Conservation (phyloP, 805 yeast genomes). For the Monosporozyma solicola region DNA sequence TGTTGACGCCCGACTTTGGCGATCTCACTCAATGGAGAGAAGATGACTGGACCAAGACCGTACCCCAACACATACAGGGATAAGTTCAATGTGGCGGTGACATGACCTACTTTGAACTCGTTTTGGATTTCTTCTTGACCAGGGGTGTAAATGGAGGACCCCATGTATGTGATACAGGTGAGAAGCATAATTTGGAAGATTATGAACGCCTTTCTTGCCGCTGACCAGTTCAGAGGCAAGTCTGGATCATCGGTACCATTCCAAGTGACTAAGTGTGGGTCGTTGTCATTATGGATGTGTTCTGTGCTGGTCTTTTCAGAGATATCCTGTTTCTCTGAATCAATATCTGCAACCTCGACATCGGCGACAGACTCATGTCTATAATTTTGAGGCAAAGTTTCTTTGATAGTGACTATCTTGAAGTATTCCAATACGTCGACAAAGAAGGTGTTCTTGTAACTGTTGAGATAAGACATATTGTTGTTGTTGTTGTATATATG, state of each 20-base stretch:
- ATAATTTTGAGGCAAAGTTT: constrained; percentile 4
- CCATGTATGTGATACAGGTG: constrained; percentile 46
- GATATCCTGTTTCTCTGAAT: background rate
- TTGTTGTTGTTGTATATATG: background rate
- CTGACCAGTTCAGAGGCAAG: constrained; percentile 50
- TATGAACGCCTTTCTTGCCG: constrained; percentile 32
- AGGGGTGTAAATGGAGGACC: constrained; percentile 49
- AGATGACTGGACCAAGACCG: constrained; percentile 51
- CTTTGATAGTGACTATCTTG: constrained; percentile 9
- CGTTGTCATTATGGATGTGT: constrained; percentile 6
- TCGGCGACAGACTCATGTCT: background rate
- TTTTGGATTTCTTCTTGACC: constrained; percentile 37
- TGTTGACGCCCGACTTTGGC: constrained; percentile 45
- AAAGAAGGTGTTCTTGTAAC: constrained; percentile 16
- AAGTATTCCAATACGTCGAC: constrained; percentile 18
- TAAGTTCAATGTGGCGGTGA: constrained; percentile 42
- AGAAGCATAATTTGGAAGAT: constrained; percentile 36
- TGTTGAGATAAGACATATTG: background rate
- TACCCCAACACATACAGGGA: constrained; percentile 51
- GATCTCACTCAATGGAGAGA: constrained; percentile 52
- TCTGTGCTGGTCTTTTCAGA: background rate
- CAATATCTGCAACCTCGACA: background rate
- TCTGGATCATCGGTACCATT: constrained; percentile 39
- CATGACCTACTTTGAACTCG: constrained; percentile 38
- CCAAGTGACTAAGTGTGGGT: constrained; percentile 24